Evolutionary conservation across 169 alveolate species (phyloP).

Genomic region (Cryptosporidium tyzzeri): DNA sequence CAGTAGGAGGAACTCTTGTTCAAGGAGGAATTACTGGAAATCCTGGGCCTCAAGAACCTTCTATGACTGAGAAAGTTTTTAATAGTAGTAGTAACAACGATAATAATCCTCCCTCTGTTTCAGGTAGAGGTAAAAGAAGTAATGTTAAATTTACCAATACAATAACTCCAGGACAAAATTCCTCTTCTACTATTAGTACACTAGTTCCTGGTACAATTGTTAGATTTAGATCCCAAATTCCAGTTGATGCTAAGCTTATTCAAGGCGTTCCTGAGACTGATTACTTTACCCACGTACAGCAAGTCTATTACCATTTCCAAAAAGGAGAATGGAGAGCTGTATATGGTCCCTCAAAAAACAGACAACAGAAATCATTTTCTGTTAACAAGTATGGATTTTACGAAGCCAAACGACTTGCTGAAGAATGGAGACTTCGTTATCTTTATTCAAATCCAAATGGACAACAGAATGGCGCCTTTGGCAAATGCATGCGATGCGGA

Average conservation of each 20-base stretch:
- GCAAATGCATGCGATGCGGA: slow-evolving; percentile 16
- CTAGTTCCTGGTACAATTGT: slow-evolving; percentile 73
- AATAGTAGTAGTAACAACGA: background rate
- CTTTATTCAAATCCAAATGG: slow-evolving; percentile 62
- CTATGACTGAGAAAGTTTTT: background rate
- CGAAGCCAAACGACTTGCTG: slow-evolving; percentile 66
- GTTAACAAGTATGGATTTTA: slow-evolving; percentile 69
- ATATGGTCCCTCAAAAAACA: slow-evolving; percentile 73
- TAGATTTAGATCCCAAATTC: slow-evolving; percentile 71
- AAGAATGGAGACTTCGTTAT: slow-evolving; percentile 67
- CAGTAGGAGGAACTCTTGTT: background rate
- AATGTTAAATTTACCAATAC: background rate
- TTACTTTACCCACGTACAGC: slow-evolving; percentile 71
- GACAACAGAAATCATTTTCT: slow-evolving; percentile 74
- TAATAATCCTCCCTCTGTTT: background rate
- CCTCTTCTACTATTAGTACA: slow-evolving; percentile 34
- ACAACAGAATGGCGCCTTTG: background rate
- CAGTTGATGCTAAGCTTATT: slow-evolving; percentile 67
- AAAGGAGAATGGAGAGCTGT: slow-evolving; percentile 76
- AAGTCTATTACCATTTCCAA: slow-evolving; percentile 71
- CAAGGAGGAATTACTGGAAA: background rate
- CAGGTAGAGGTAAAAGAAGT: slow-evolving; percentile 19
- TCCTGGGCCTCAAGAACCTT: background rate
- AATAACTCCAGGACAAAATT: background rate
- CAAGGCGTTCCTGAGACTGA: slow-evolving; percentile 75